phyloP scores from a whole-genome alignment of 2,329 filamentous ascomycete genomes.

The Aspergillus caelatus region DNA sequence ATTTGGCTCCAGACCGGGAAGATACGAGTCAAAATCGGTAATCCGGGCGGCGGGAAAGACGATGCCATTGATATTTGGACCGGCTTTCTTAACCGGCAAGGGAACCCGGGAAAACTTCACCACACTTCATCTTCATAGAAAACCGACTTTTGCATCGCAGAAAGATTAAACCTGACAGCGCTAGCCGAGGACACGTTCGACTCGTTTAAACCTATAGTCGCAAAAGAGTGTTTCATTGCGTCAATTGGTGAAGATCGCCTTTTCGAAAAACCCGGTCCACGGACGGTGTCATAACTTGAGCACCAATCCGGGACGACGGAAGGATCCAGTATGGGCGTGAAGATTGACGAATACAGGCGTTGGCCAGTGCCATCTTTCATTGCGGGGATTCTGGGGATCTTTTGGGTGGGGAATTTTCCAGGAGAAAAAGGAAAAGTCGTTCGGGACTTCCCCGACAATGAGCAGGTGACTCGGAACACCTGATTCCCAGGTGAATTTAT shows the following conservation, averaged over 20 bases:
- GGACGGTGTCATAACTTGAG: not conserved
- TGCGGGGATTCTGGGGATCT: constrained; percentile 1
- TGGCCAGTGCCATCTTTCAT: not conserved
- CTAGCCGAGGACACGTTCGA: not conserved
- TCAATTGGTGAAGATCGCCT: not conserved
- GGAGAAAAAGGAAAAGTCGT: not conserved
- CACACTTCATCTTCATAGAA: not conserved
- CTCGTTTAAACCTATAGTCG: not conserved
- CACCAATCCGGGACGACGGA: not conserved
- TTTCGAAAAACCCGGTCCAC: not conserved
- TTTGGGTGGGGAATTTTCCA: not conserved
- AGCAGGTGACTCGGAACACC: constrained; percentile 6
- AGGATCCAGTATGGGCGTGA: constrained; percentile 1
- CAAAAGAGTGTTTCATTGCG: not conserved
- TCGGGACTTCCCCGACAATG: not conserved
- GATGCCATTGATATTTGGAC: not conserved
- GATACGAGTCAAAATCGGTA: not conserved
- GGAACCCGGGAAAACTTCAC: not conserved
- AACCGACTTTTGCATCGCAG: not conserved
- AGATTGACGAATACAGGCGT: not conserved
- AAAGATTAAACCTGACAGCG: not conserved
- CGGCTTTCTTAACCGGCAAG: not conserved
- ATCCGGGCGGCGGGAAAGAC: not conserved
- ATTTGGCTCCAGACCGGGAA: not conserved
- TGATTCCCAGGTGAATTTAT: not conserved